Evolutionary conservation across 352 stramenopile species (phyloP), one percentile per base, ranked within the genome.

Genomic region (Lagenidium giganteum): DNA sequence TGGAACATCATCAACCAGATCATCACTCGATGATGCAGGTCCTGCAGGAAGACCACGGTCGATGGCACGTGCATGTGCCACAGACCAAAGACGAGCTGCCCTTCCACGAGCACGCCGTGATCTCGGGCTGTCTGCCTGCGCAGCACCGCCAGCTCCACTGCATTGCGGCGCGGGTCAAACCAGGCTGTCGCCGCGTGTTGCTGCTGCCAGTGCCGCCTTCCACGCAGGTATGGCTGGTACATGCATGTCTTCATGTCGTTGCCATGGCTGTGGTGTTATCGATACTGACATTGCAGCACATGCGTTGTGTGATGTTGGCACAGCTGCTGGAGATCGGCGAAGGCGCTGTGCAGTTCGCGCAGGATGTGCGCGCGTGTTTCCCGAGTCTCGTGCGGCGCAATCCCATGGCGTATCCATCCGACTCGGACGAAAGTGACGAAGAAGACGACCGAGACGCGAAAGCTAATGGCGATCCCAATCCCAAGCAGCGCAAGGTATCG

Each of bases 281-380:
- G 17, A 12, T 45, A 11, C n/a, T n/a, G n/a, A n/a, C n/a, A 14
- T 22, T 32, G 1, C n/a, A 16, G 13, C 8, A n/a, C 18, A 22
- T 29, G 13, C n/a, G 5, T 1, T 6, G 5, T 18, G n/a, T 39
- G 25, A n/a, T n/a, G n/a, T n/a, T 61, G 30, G 48, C 73, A 3
- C 49, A 86, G 47, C 52, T 86, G 20, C 40, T 90, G 16, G 74
- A 86, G 35, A 58, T 79, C 16, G 78, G 78, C 20, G 74, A 86
- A 47, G 39, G 62, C 27, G 72, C 74, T 1, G 68, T 67, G 21
- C 55, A 67, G 4, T 74, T 90, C 18, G 44, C 78, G 6, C 61
- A 68, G 18, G 67, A 76, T 25, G 57, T 83, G 25, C 58, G 63
- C 37, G 57, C 59, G 14, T 87, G 74, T 37, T 90, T 90, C 47